Base-by-base conservation (phyloP, 768 basidiomycete genomes). In the Lactifluus volemus region DNA sequence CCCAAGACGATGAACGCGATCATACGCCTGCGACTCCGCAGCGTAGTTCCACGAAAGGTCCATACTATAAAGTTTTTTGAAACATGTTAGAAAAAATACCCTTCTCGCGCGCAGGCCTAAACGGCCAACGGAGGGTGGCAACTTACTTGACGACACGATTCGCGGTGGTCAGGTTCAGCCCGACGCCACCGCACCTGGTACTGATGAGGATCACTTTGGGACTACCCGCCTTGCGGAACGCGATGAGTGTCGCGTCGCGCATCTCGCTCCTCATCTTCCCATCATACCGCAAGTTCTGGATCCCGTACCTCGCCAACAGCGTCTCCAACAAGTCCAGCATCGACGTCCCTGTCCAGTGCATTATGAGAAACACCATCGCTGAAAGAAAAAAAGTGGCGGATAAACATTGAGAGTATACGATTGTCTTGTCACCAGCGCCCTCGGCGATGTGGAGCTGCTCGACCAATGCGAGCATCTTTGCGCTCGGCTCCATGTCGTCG, bases 21-120 rank as follows among this genome's bases (percentile, higher is more conserved):
- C 72, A 44, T 76, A 77, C 5, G 86, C 86, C 65, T 89, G 87
- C 0, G 82, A 82, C 67, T 88, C 86, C 0, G 84, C 74, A 0
- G 86, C 86, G 64, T 80, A 85, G 67, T 86, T 87, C 86, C 86
- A 88, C 30, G 84, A 84, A 17, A 88, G 73, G 68, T 88, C 87
- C 77, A 89, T 78, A 69, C 84, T 86, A 47, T 17, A 17, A 1
- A 41, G 9, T 9, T 25, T 25, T 25, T 4, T n/a, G n/a, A 42
- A 21, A 44, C 25, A 1, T 50, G 10, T 39, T 48, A 55, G 49
- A 36, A 25, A 29, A 36, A 39, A 19, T n/a, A 29, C 45, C 36
- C 15, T 15, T 8, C 30, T 41, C n/a, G 29, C n/a, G 39, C 19
- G 32, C 8, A n/a, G 32, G 5, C 38, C 12, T 34, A 6, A 48